These are phyloP conservation scores for Claviceps pazoutovae DNA, from an alignment of 2,329 filamentous ascomycete genomes.

Conservation along the genomic window DNA sequence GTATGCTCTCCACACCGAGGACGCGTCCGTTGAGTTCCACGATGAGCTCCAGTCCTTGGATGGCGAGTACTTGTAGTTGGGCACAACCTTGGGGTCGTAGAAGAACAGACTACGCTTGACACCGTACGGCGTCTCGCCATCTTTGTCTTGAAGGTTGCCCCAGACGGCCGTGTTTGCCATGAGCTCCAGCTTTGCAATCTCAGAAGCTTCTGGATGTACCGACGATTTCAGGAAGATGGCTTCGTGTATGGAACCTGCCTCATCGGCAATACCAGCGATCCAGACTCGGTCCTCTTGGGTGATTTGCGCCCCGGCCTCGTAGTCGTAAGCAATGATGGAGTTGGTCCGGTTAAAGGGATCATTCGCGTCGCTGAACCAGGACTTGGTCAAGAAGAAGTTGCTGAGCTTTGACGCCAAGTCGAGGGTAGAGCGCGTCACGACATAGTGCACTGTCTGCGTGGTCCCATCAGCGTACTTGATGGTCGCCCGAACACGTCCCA, in stretches of 20 bases:
- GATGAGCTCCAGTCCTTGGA: conserved; percentile 34
- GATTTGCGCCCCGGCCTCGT: conserved; percentile 27
- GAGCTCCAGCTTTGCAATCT: conserved; percentile 36
- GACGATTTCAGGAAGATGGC: conserved; percentile 41
- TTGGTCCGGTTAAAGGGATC: conserved; percentile 41
- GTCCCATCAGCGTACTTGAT: conserved; percentile 33
- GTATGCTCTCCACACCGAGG: conserved; percentile 37
- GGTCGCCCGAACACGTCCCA: conserved; percentile 34
- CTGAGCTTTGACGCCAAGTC: conserved; percentile 33
- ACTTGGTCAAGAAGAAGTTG: conserved; percentile 37
- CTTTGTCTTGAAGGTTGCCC: neutral
- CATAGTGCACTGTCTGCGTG: conserved; percentile 42
- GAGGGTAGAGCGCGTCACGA: conserved; percentile 32
- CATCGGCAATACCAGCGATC: conserved; percentile 46
- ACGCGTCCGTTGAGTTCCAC: conserved; percentile 34
- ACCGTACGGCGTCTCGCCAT: conserved; percentile 9
- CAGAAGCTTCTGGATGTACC: conserved; percentile 31
- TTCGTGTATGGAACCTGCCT: conserved; percentile 43
- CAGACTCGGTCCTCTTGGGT: conserved; percentile 37
- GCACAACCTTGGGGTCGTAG: conserved; percentile 32
- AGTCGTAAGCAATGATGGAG: conserved; percentile 44
- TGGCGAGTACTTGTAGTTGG: conserved; percentile 29
- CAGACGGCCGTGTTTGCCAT: conserved; percentile 1
- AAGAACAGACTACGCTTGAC: conserved; percentile 44
- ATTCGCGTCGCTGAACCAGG: conserved; percentile 34